Base-by-base conservation (phyloP, 345 rosid genomes). In the Salix exigua region DNA sequence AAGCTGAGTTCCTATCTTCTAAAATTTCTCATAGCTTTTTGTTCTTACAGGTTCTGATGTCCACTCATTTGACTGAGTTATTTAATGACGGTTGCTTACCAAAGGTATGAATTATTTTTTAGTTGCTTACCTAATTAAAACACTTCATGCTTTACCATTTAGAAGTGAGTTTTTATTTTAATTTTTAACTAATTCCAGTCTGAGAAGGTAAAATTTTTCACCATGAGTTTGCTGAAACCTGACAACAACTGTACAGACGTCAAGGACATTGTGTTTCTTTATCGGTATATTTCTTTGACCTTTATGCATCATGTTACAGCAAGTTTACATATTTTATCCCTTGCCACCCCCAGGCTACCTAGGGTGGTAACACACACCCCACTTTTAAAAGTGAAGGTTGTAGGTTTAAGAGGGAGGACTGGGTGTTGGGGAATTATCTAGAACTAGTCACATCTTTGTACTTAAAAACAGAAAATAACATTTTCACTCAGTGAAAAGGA, bases 141-240 rank as follows among this genome's bases (percentile, higher is more conserved):
- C 5, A 12, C 18, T 46, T 46, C 51, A 13, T 16, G 51, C 51
- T 14, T 46, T 46, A 14, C 18, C 18, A 46, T 46, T 46, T 4
- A 46, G 51, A 46, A 46, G 18, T 14, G 18, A 12, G 51, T 46
- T 46, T 46, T 46, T 31, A 28, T 62, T 55, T 67, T 16, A 48
- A 42, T 42, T 58, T 79, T 65, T 66, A 71, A 68, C 30, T 61
- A 35, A 9, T 85, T 80, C 73, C 88, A 95, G 99, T 88, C 94
- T 19, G 89, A 91, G 88, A 90, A 80, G 85, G 83, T 95, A 67
- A 89, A 81, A 62, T 93, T 90, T 83, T 89, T 90, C 85, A 93
- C 96, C 69, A 95, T 95, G 98, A 93, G 99, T 71, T 91, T 95
- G 86, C 80, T 95, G 75, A 85, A 89, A 79, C 95, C 99, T 31